These are phyloP conservation scores for Caloboletus inedulis DNA, from an alignment of 1,284 basidiomycete species.

Conservation along the genomic window DNA sequence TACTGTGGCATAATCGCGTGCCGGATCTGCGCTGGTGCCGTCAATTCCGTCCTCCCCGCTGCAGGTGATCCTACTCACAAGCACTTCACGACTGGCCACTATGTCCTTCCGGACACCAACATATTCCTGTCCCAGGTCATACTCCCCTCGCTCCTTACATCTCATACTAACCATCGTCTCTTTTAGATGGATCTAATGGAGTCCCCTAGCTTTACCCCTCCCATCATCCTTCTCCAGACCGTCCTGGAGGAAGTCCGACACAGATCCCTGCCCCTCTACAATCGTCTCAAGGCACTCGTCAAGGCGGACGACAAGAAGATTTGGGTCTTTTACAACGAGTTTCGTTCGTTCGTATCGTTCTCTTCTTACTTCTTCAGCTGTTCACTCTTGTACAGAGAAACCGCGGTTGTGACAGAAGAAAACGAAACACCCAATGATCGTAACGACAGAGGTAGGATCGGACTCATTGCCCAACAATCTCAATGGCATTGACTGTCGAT, in stretches of 20 bases:
- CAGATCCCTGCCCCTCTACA: constrained; percentile 90
- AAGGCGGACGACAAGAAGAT: constrained; percentile 77
- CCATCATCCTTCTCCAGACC: constrained; percentile 91
- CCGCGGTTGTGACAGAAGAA: constrained; percentile 69
- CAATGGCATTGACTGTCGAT: not conserved
- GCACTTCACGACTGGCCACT: constrained; percentile 66
- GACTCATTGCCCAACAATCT: not conserved
- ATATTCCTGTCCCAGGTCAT: constrained; percentile 82
- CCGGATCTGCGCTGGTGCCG: constrained; percentile 48
- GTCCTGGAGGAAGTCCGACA: constrained; percentile 96
- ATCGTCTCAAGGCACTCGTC: constrained; percentile 80
- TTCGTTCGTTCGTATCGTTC: constrained; percentile 56
- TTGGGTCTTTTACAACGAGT: constrained; percentile 94
- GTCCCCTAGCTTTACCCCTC: constrained; percentile 67
- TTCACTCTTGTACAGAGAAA: constrained; percentile 52
- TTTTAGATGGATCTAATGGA: constrained; percentile 89
- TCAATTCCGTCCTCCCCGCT: constrained; percentile 44
- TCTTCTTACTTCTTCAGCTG: not conserved
- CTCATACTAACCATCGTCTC: not conserved
- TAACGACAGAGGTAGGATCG: constrained; percentile 78
- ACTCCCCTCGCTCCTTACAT: not conserved
- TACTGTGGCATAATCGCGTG: constrained; percentile 85
- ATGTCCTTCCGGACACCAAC: constrained; percentile 93
- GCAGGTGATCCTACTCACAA: constrained; percentile 53
- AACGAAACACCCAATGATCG: constrained; percentile 86